Percentiles rank a stretch among this genome's conserved stretches.
Evolutionary conservation across 108 stramenopile species (phyloP).

Genomic region (Pseudonitzschia multiseries): DNA sequence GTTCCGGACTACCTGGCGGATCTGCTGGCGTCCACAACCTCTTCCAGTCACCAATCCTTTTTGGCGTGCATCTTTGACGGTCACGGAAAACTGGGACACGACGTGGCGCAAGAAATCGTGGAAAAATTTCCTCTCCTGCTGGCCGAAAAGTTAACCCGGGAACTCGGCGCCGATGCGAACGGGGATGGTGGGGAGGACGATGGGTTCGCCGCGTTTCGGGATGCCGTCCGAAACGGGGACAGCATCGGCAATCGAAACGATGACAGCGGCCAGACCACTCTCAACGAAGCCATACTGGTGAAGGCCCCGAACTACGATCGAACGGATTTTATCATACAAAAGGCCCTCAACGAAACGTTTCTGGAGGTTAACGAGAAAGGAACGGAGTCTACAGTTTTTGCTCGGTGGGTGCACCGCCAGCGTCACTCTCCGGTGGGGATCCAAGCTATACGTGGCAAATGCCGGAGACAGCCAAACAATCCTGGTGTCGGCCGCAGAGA

Average conservation of each 20-base stretch:
- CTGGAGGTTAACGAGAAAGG: constrained; percentile 49
- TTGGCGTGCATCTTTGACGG: constrained; percentile 73
- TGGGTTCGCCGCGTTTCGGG: too few relatives aligned
- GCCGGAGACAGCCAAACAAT: constrained; percentile 66
- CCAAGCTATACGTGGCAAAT: constrained; percentile 66
- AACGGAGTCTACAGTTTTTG: constrained; percentile 31
- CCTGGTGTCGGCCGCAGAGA: constrained; percentile 30
- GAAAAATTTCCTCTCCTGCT: constrained; percentile 47
- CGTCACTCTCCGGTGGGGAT: constrained; percentile 45
- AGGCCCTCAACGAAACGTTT: constrained; percentile 47
- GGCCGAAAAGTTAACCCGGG: constrained; percentile 33
- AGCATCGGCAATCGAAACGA: neutral
- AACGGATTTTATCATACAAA: constrained; percentile 14
- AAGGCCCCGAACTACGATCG: constrained; percentile 11
- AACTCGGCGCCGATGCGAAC: neutral
- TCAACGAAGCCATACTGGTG: neutral
- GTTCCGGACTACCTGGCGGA: constrained; percentile 45
- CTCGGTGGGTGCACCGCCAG: constrained; percentile 70
- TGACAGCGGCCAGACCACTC: neutral
- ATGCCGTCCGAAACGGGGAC: neutral
- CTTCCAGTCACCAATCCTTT: constrained; percentile 29
- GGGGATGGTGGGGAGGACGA: too few relatives aligned
- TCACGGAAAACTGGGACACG: constrained; percentile 59
- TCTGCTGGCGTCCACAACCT: neutral
- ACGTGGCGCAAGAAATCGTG: constrained; percentile 47